Evolutionary conservation across 1,139 yeast species (phyloP).

Genomic region (Pneumocystis sp.): DNA sequence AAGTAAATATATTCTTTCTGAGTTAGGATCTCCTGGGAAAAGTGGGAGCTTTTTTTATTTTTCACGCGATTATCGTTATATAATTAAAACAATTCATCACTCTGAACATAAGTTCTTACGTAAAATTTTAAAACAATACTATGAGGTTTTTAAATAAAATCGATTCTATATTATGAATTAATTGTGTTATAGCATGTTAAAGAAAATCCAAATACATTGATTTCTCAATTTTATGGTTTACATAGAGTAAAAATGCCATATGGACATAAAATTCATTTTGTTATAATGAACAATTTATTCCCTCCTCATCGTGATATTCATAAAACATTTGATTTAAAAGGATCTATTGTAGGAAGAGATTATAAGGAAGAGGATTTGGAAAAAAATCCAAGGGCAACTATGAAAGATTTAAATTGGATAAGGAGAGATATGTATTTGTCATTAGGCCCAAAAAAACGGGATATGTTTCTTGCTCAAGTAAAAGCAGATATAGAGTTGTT

Average conservation of each 20-base stretch:
- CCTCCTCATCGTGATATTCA: slow-evolving; percentile 90
- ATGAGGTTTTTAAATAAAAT: slow-evolving; percentile 23
- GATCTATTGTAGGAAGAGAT: slow-evolving; percentile 74
- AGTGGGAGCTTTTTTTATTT: slow-evolving; percentile 93
- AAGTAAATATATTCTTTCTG: slow-evolving; percentile 81
- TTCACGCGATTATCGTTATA: slow-evolving; percentile 82
- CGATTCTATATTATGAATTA: not conserved
- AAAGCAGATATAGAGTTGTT: slow-evolving; percentile 60
- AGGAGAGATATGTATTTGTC: slow-evolving; percentile 45
- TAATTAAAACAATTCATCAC: slow-evolving; percentile 90
- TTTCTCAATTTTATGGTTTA: slow-evolving; percentile 88
- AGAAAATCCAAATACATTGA: slow-evolving; percentile 69
- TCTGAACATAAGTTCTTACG: slow-evolving; percentile 79
- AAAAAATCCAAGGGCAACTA: slow-evolving; percentile 27
- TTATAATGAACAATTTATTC: slow-evolving; percentile 92
- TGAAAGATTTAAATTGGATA: slow-evolving; percentile 83
- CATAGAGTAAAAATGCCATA: slow-evolving; percentile 87
- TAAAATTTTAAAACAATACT: slow-evolving; percentile 58
- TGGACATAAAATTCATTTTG: slow-evolving; percentile 73
- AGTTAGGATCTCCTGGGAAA: slow-evolving; percentile 91
- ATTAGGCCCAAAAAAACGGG: slow-evolving; percentile 57
- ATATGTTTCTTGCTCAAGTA: slow-evolving; percentile 51
- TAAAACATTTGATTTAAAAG: slow-evolving; percentile 77
- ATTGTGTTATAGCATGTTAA: slow-evolving; percentile 41
- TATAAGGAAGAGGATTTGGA: slow-evolving; percentile 18